These are phyloP conservation scores for Rusavskia elegans DNA, from an alignment of 495 filamentous ascomycete species.

Conservation along the genomic window DNA sequence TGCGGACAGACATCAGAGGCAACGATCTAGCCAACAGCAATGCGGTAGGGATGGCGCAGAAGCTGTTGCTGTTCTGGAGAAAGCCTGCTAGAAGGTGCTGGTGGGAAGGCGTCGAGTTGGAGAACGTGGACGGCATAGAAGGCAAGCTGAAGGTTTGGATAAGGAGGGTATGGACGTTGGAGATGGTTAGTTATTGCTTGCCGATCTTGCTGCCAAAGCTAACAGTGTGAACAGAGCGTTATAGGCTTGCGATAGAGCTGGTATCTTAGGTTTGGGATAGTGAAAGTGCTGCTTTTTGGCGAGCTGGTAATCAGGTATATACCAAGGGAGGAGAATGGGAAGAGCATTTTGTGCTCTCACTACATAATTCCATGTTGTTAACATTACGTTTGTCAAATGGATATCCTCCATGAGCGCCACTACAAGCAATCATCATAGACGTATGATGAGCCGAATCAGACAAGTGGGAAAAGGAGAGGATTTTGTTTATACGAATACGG, in stretches of 20 bases:
- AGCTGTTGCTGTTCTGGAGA: conserved; percentile 93
- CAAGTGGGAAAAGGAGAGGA: too few species aligned
- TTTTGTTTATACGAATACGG: too few species aligned
- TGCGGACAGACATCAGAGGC: conserved; percentile 80
- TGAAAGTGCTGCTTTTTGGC: background rate
- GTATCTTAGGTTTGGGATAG: background rate
- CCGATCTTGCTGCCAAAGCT: background rate
- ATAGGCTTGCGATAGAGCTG: conserved; percentile 16
- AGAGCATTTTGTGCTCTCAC: too few species aligned
- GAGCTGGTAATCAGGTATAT: background rate
- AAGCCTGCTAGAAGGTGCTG: conserved; percentile 94
- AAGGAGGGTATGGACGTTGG: conserved; percentile 90
- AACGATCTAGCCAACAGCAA: conserved; percentile 57
- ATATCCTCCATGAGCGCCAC: too few species aligned
- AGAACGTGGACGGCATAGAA: conserved; percentile 76
- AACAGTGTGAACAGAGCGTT: conserved; percentile 13
- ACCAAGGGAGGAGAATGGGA: background rate
- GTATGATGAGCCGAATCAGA: too few species aligned
- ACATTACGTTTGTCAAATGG: too few species aligned
- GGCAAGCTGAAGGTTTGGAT: conserved; percentile 97
- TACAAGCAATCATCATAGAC: too few species aligned
- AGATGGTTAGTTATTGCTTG: conserved; percentile 46
- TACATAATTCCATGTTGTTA: too few species aligned
- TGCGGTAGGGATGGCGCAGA: conserved; percentile 95
- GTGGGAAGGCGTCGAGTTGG: conserved; percentile 97